Conservation (phyloP, 78 protist species). For the Bodo saltans region DNA sequence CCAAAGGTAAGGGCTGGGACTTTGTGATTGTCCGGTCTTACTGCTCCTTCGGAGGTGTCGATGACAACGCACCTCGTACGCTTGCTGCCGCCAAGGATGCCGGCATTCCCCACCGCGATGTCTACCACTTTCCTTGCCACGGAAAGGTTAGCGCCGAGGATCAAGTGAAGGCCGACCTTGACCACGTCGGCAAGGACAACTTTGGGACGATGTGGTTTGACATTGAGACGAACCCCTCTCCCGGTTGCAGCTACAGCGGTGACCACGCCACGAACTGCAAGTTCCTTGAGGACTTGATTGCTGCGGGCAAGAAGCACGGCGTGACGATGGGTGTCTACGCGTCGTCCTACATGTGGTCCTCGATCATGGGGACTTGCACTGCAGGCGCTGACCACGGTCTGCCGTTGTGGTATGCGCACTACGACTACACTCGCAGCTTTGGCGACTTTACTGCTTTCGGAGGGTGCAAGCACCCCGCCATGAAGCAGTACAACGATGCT, state of each 20-base stretch:
- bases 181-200: background rate
- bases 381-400: slow-evolving; percentile 9
- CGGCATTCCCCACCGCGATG: background rate
- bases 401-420: slow-evolving; percentile 54
- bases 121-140: background rate
- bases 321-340: slow-evolving; percentile 51
- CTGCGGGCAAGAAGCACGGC: slow-evolving; percentile 18
- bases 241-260: background rate
- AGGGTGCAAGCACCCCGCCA: slow-evolving; percentile 45
- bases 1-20: background rate
- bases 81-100: background rate
- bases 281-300: slow-evolving; percentile 34
- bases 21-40: background rate
- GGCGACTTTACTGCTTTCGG: slow-evolving; percentile 47
- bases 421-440: slow-evolving; percentile 36
- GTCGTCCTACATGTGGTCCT: slow-evolving; percentile 40
- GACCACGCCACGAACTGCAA: background rate
- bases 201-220: slow-evolving; percentile 12
- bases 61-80: background rate
- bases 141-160: background rate
- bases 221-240: background rate
- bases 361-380: slow-evolving; percentile 31
- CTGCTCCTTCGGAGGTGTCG: background rate
- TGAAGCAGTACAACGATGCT: slow-evolving; percentile 45
- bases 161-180: background rate